A percentile compares a stretch with the other conserved stretches of the same genome.
phyloP scores from a whole-genome alignment of 768 basidiomycete species.

The Termitomyces sp. region DNA sequence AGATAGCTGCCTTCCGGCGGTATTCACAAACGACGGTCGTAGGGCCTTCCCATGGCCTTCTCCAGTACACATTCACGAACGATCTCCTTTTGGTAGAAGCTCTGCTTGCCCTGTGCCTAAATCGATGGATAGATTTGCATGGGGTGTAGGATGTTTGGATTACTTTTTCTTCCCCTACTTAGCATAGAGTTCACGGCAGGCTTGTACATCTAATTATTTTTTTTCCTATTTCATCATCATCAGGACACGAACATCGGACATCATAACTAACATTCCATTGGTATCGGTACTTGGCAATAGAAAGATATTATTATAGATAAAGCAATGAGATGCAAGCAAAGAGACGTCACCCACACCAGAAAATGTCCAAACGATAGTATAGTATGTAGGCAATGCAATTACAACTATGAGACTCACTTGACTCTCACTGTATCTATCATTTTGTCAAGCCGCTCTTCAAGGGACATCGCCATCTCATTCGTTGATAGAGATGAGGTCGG shows the following conservation, averaged over 20 bases:
- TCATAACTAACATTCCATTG: slow-evolving; percentile 19
- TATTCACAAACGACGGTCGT: slow-evolving; percentile 49
- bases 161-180: slow-evolving; percentile 1
- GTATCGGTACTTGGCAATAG: slow-evolving; percentile 16
- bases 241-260: slow-evolving; percentile 8
- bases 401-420: slow-evolving; percentile 16
- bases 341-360: slow-evolving; percentile 11
- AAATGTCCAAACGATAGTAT: slow-evolving; percentile 15
- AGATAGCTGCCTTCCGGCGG: slow-evolving; percentile 56
- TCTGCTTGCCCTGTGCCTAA: slow-evolving; percentile 62
- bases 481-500: slow-evolving; percentile 62
- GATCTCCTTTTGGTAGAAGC: slow-evolving; percentile 57
- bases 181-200: slow-evolving; percentile 7
- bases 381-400: slow-evolving; percentile 16
- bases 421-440: slow-evolving; percentile 51
- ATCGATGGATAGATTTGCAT: slow-evolving; percentile 68
- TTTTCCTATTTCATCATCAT: slow-evolving; percentile 9
- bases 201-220: slow-evolving; percentile 1
- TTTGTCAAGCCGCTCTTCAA: slow-evolving; percentile 73
- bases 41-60: slow-evolving; percentile 57
- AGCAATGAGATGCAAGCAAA: slow-evolving; percentile 16
- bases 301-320: slow-evolving; percentile 20
- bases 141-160: slow-evolving; percentile 30
- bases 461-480: slow-evolving; percentile 59
- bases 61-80: slow-evolving; percentile 61